phyloP scores from a whole-genome alignment of 2,329 filamentous ascomycete genomes.

The Fusarium udum region DNA sequence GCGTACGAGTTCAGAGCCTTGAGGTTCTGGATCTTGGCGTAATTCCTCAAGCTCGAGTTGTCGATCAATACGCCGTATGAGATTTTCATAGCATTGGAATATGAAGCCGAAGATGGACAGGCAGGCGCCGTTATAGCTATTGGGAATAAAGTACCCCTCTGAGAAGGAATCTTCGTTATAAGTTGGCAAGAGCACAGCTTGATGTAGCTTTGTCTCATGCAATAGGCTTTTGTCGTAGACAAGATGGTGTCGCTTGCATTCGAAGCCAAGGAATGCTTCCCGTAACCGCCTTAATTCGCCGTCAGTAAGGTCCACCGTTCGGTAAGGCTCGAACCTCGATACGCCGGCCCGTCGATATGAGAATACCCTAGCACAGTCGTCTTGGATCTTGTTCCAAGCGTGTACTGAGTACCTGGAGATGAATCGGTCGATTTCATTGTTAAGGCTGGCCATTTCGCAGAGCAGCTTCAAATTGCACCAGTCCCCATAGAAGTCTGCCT shows the following conservation, averaged over 20 bases:
- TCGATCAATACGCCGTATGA: background rate
- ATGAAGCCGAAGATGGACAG: background rate
- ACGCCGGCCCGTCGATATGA: no score
- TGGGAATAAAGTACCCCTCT: no score
- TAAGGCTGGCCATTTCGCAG: background rate
- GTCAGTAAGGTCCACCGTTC: no score
- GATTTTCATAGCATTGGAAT: background rate
- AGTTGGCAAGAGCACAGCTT: no score
- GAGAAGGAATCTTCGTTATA: no score
- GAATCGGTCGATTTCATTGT: background rate
- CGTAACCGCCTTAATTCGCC: no score
- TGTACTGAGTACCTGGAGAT: background rate
- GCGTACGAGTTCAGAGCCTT: accelerated
- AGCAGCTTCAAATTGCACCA: background rate
- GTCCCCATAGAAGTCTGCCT: background rate
- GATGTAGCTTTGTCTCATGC: no score
- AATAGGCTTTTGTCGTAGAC: no score
- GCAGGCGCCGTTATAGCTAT: no score
- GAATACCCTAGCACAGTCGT: background rate
- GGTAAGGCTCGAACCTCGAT: no score
- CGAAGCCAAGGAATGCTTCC: no score
- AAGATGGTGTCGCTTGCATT: no score
- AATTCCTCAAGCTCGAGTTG: background rate
- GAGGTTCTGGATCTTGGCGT: background rate
- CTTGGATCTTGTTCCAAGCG: background rate